These are phyloP conservation scores for Cryptosporidium felis DNA, from an alignment of 169 alveolate genomes.

Conservation along the genomic window DNA sequence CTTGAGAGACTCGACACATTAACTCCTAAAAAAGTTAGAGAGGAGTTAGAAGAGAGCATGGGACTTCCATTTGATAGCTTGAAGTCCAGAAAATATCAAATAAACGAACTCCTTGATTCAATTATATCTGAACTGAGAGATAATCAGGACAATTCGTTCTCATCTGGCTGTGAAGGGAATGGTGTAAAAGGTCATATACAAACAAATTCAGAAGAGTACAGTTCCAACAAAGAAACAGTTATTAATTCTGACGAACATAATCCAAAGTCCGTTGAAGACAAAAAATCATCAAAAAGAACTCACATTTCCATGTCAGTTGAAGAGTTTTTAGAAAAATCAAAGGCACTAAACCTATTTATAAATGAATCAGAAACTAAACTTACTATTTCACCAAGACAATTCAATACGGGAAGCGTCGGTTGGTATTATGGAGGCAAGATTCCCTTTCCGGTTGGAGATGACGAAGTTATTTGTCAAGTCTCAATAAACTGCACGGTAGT, in stretches of 20 bases:
- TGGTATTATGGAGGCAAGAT: conserved; percentile 65
- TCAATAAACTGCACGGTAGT: conserved; percentile 67
- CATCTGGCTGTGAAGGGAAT: too few species aligned
- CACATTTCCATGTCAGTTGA: conserved; percentile 54
- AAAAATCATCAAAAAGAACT: conserved; percentile 22
- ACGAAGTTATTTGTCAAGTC: conserved; percentile 52
- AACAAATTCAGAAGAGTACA: neutral
- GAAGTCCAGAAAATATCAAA: conserved; percentile 7
- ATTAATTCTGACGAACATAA: neutral
- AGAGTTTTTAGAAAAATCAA: conserved; percentile 52
- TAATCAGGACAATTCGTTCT: too few species aligned
- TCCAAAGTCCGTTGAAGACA: neutral
- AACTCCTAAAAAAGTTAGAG: conserved; percentile 63
- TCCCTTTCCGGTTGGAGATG: conserved; percentile 62
- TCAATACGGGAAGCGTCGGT: conserved; percentile 66
- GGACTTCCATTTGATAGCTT: conserved; percentile 9
- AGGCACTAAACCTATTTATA: conserved; percentile 8
- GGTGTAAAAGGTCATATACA: too few species aligned
- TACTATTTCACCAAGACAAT: conserved; percentile 54
- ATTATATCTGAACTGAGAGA: conserved; percentile 6
- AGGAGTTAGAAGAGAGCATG: conserved; percentile 28
- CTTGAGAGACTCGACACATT: conserved; percentile 31
- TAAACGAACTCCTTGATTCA: conserved; percentile 19
- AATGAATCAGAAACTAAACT: conserved; percentile 8
- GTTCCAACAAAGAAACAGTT: neutral